These are phyloP conservation scores for Pseudocercospora crystallina DNA, from an alignment of 2,329 filamentous ascomycete species.

Conservation along the genomic window DNA sequence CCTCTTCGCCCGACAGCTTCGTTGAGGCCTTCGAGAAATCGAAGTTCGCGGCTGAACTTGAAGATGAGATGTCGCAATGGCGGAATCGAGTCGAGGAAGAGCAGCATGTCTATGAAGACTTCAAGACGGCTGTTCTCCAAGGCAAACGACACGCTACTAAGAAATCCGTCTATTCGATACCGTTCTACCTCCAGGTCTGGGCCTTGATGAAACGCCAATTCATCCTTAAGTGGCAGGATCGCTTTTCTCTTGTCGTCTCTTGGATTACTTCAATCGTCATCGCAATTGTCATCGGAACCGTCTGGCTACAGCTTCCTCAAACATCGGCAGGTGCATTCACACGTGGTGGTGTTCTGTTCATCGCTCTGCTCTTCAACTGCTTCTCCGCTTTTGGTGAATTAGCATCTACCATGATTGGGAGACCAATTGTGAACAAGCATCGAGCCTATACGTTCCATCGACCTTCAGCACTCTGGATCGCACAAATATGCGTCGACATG, in stretches of 20 bases:
- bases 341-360: conserved; percentile 78
- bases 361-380: conserved; percentile 79
- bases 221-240: conserved; percentile 81
- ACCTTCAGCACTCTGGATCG: conserved; percentile 79
- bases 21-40: conserved; percentile 70
- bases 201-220: conserved; percentile 82
- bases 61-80: conserved; percentile 68
- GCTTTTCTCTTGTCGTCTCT: conserved; percentile 70
- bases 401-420: conserved; percentile 70
- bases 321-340: conserved; percentile 71
- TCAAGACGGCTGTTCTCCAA: conserved; percentile 70
- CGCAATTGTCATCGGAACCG: conserved; percentile 75
- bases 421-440: conserved; percentile 80
- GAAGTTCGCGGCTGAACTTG: conserved; percentile 55
- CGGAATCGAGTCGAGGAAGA: conserved; percentile 63
- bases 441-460: conserved; percentile 79
- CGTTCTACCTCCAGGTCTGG: conserved; percentile 80
- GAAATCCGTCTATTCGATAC: conserved; percentile 77
- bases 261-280: conserved; percentile 72
- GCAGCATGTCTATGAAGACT: conserved; percentile 70
- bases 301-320: conserved; percentile 69
- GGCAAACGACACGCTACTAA: conserved; percentile 73
- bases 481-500: conserved; percentile 73
- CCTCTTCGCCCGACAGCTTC: conserved; percentile 66
- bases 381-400: conserved; percentile 83